Percentiles rank a stretch among this genome's conserved stretches.
Evolutionary conservation across 345 rosid genomes (phyloP).

Genomic region (Microcos paniculata): DNA sequence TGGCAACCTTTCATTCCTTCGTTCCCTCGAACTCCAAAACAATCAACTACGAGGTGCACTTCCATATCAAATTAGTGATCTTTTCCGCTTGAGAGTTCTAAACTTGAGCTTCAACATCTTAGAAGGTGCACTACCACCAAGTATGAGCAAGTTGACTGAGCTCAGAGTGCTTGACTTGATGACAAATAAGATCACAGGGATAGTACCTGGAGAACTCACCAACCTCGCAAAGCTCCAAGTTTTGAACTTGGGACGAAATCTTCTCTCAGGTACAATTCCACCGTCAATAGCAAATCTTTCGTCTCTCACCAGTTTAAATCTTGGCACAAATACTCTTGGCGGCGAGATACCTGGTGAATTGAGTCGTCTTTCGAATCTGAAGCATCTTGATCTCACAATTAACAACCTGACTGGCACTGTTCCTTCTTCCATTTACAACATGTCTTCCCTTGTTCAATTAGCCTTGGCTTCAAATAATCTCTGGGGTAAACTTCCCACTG

Average conservation of each 20-base stretch:
- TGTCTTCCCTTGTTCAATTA: slow-evolving; percentile 38
- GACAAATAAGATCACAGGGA: slow-evolving; percentile 39
- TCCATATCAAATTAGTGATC: slow-evolving; percentile 40
- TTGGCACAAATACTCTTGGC: slow-evolving; percentile 42
- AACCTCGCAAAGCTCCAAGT: slow-evolving; percentile 29
- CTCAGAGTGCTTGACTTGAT: slow-evolving; percentile 40
- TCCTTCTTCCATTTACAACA: slow-evolving; percentile 43
- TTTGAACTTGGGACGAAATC: slow-evolving; percentile 47
- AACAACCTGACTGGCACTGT: slow-evolving; percentile 36
- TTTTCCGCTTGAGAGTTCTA: slow-evolving; percentile 36
- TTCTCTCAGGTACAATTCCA: slow-evolving; percentile 38
- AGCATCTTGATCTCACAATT: slow-evolving; percentile 42
- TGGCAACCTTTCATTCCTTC: slow-evolving; percentile 49
- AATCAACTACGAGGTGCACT: slow-evolving; percentile 38
- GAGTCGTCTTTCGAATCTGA: slow-evolving; percentile 31
- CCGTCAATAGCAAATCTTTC: slow-evolving; percentile 43
- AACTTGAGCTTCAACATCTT: slow-evolving; percentile 45
- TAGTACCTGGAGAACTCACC: slow-evolving; percentile 31
- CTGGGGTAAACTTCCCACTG: slow-evolving; percentile 36
- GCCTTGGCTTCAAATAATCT: slow-evolving; percentile 44
- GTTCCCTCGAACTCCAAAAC: slow-evolving; percentile 43
- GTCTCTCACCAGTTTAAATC: slow-evolving; percentile 30
- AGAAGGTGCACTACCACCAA: slow-evolving; percentile 35
- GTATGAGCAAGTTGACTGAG: slow-evolving; percentile 30
- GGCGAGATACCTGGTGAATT: slow-evolving; percentile 40